phyloP scores from a whole-genome alignment of 148 eudicot species.

The Spergularia marina region DNA sequence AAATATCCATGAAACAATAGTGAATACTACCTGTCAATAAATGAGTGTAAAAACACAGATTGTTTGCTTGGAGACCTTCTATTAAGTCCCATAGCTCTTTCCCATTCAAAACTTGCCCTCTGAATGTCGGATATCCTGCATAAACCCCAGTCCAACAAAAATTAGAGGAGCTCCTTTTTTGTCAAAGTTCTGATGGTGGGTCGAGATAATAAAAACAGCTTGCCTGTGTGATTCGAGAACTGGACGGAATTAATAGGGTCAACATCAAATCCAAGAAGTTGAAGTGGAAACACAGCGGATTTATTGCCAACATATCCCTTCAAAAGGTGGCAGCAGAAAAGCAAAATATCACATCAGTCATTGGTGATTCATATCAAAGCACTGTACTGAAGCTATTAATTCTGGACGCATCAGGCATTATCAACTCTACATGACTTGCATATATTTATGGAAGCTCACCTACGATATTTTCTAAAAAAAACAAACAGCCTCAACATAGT shows the following conservation, averaged over 20 bases:
- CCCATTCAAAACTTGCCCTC: conserved; percentile 93
- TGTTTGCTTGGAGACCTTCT: conserved; percentile 89
- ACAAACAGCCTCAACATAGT: neutral
- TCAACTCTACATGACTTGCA: too few relatives aligned
- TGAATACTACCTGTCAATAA: conserved; percentile 71
- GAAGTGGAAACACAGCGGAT: conserved; percentile 96
- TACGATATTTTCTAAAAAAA: too few relatives aligned
- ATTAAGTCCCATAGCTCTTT: conserved; percentile 79
- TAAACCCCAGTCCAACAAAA: conserved; percentile 24
- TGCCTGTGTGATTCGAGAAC: conserved; percentile 98
- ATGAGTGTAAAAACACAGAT: conserved; percentile 85
- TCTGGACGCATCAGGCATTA: too few relatives aligned
- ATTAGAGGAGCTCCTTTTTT: conserved; percentile 1
- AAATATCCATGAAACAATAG: neutral
- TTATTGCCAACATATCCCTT: conserved; percentile 98
- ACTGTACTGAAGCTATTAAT: too few relatives aligned
- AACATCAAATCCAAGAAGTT: conserved; percentile 89
- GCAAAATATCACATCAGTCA: conserved; percentile 13
- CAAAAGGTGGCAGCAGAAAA: neutral
- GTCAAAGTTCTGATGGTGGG: neutral
- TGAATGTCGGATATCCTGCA: conserved; percentile 95
- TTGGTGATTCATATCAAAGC: neutral
- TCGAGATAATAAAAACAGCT: conserved; percentile 41
- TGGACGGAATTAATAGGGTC: conserved; percentile 97
- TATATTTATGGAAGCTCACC: too few relatives aligned